Percentiles rank a stretch among this genome's conserved stretches.
Evolutionary conservation across 305 asterid species (phyloP).

Genomic region (Fraxinus ornus): DNA sequence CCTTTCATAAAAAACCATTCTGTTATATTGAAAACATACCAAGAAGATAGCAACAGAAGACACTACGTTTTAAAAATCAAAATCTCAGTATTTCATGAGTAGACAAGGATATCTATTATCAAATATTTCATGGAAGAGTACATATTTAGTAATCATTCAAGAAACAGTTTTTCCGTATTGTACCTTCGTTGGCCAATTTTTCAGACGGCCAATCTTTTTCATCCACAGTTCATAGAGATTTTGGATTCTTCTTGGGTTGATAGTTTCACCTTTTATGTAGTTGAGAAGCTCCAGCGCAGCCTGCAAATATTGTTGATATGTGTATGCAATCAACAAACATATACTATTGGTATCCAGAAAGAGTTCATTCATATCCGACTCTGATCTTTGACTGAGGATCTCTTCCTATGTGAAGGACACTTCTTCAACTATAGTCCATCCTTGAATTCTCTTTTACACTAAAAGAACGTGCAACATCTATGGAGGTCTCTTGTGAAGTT

Average conservation of each 20-base stretch:
- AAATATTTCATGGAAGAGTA: slow-evolving; percentile 14
- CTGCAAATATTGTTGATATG: slow-evolving; percentile 34
- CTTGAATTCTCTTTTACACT: background rate
- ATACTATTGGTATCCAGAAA: background rate
- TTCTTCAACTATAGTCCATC: background rate
- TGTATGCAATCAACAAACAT: background rate
- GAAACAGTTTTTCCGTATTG: background rate
- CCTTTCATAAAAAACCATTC: background rate
- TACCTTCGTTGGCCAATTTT: slow-evolving; percentile 52
- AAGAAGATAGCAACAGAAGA: background rate
- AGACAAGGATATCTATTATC: slow-evolving; percentile 12
- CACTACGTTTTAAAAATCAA: background rate
- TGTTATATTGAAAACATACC: background rate
- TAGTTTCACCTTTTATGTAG: slow-evolving; percentile 41
- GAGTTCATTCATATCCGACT: background rate
- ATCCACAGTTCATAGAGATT: slow-evolving; percentile 65
- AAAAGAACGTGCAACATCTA: background rate
- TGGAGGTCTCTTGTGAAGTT: background rate
- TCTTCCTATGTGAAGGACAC: background rate
- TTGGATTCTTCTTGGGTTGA: slow-evolving; percentile 38
- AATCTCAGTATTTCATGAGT: slow-evolving; percentile 5
- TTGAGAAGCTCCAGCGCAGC: slow-evolving; percentile 67
- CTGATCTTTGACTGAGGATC: background rate
- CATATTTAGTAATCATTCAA: slow-evolving; percentile 3
- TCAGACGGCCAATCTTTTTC: slow-evolving; percentile 52